These are phyloP conservation scores for Debaryomyces castellii DNA, from an alignment of 805 yeast genomes.

Conservation along the genomic window DNA sequence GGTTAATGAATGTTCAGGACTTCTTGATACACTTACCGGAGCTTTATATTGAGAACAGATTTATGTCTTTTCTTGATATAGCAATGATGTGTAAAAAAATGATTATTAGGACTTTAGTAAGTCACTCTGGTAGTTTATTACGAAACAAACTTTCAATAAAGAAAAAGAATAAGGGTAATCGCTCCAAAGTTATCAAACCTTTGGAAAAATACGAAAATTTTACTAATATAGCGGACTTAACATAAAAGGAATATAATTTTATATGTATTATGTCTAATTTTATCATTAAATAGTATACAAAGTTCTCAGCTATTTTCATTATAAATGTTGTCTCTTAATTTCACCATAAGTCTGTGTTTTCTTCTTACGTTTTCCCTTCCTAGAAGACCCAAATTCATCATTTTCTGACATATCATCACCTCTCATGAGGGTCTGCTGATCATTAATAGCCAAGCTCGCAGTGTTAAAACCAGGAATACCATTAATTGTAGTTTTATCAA, in stretches of 20 bases:
- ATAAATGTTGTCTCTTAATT: constrained; percentile 36
- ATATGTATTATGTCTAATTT: background rate
- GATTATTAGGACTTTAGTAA: constrained; percentile 29
- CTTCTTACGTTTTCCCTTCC: constrained; percentile 37
- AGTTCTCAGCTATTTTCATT: constrained; percentile 4
- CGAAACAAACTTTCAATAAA: constrained; percentile 28
- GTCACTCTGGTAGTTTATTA: constrained; percentile 36
- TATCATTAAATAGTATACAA: background rate
- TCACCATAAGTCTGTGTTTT: constrained; percentile 29
- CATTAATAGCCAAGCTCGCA: constrained; percentile 62
- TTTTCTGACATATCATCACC: constrained; percentile 40
- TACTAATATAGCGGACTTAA: constrained; percentile 22
- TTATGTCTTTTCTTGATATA: constrained; percentile 36
- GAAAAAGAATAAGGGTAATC: constrained; percentile 9
- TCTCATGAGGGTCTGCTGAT: constrained; percentile 39
- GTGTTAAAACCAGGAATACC: constrained; percentile 81
- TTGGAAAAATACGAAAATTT: constrained; percentile 21
- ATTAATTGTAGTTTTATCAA: constrained; percentile 62
- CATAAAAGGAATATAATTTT: too few relatives aligned
- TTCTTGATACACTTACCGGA: constrained; percentile 35
- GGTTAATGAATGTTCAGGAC: constrained; percentile 37
- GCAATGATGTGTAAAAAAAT: constrained; percentile 31
- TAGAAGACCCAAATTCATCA: constrained; percentile 33
- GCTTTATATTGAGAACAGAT: constrained; percentile 25
- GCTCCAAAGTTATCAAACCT: constrained; percentile 18